Conservation (phyloP, 2,329 filamentous ascomycete genomes). For the Albifimbria verrucaria region DNA sequence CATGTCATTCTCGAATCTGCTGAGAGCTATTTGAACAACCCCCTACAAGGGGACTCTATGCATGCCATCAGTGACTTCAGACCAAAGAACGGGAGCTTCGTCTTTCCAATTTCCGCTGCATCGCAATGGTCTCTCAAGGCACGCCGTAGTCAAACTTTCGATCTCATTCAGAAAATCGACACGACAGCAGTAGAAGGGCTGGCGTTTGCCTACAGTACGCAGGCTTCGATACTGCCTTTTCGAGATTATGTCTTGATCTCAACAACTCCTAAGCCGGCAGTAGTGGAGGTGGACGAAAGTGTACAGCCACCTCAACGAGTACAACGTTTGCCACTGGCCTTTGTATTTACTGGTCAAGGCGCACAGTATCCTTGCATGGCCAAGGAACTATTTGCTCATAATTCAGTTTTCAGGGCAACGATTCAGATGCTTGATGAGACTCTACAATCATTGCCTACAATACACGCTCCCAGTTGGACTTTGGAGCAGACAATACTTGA, state of each 20-base stretch:
- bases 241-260: background rate
- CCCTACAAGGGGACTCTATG: too few relatives aligned
- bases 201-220: background rate
- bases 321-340: constrained; percentile 3
- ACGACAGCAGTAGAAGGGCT: background rate
- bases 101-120: background rate
- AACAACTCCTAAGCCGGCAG: background rate
- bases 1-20: constrained; percentile 36
- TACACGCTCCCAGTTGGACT: constrained; percentile 4
- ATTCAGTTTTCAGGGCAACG: constrained; percentile 7
- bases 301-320: background rate
- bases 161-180: background rate
- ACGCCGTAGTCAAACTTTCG: background rate
- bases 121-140: background rate
- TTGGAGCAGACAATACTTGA: constrained; percentile 9
- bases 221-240: background rate
- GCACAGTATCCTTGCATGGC: constrained; percentile 20
- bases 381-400: constrained; percentile 7
- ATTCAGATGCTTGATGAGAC: constrained; percentile 10
- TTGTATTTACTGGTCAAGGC: constrained; percentile 21
- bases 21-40: background rate
- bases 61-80: too few relatives aligned
- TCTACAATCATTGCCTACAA: background rate
- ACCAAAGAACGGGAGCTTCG: background rate
- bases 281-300: background rate